Conservation (phyloP, 768 basidiomycete genomes). For the Inosperma sp. region DNA sequence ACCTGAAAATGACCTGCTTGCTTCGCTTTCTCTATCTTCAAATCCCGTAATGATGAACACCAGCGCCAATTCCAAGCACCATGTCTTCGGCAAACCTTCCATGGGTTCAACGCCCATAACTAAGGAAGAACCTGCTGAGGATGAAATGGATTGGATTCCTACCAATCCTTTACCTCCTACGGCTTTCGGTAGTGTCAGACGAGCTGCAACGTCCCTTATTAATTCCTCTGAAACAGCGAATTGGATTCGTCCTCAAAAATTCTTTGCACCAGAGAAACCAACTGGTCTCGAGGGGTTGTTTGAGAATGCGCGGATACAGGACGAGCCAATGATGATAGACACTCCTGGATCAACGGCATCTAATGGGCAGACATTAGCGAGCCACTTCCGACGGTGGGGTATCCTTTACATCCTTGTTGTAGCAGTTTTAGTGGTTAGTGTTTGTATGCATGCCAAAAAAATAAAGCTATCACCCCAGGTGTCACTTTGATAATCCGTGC, state of each 20-base stretch:
- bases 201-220: slow-evolving; percentile 9
- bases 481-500: no score
- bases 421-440: slow-evolving; percentile 8
- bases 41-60: slow-evolving; percentile 54
- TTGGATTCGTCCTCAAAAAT: slow-evolving; percentile 66
- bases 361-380: background rate
- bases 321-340: slow-evolving; percentile 32
- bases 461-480: no score
- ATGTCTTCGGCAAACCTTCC: slow-evolving; percentile 71
- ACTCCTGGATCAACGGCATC: background rate
- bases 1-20: slow-evolving; percentile 54
- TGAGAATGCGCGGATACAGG: slow-evolving; percentile 52
- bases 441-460: background rate
- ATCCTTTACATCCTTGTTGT: slow-evolving; percentile 32
- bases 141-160: slow-evolving; percentile 64
- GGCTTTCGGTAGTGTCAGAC: slow-evolving; percentile 16
- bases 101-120: slow-evolving; percentile 32
- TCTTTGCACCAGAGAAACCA: slow-evolving; percentile 73
- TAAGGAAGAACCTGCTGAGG: slow-evolving; percentile 35
- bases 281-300: slow-evolving; percentile 73
- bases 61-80: slow-evolving; percentile 37
- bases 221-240: slow-evolving; percentile 34
- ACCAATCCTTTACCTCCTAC: slow-evolving; percentile 32
- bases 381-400: slow-evolving; percentile 33
- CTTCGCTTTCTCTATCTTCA: slow-evolving; percentile 60